Conservation (phyloP, 1,139 yeast genomes). For the Saccharomycopsis phalli region DNA sequence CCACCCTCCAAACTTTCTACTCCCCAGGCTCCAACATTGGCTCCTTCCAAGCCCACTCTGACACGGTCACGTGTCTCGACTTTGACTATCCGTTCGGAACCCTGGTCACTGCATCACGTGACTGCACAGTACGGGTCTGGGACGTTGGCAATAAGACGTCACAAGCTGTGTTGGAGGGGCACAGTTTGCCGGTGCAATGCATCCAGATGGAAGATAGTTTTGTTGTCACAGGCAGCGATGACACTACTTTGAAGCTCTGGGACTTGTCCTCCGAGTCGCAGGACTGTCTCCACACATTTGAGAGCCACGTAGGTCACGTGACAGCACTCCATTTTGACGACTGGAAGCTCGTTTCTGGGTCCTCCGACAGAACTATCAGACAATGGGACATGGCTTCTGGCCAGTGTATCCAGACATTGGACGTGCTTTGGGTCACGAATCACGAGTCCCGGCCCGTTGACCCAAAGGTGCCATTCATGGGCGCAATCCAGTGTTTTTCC, state of each 20-base stretch:
- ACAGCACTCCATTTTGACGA: conserved; percentile 49
- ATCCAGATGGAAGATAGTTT: conserved; percentile 45
- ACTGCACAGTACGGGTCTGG: conserved; percentile 81
- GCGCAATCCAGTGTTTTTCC: conserved; percentile 55
- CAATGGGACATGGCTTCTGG: conserved; percentile 55
- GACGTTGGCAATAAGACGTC: conserved; percentile 44
- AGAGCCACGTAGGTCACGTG: conserved; percentile 55
- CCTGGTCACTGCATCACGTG: conserved; percentile 69
- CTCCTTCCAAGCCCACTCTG: conserved; percentile 45
- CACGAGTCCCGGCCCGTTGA: conserved; percentile 2
- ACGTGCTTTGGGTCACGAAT: conserved; percentile 48
- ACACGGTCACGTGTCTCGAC: conserved; percentile 45
- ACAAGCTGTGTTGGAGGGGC: conserved; percentile 44
- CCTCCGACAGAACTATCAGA: conserved; percentile 48
- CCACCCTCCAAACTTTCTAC: conserved; percentile 54
- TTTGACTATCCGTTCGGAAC: conserved; percentile 67
- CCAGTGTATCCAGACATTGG: conserved; percentile 50
- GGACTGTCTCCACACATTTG: conserved; percentile 38
- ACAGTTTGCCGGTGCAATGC: conserved; percentile 46
- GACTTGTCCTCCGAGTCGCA: conserved; percentile 31
- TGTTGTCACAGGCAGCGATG: conserved; percentile 54
- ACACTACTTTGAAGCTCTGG: conserved; percentile 57
- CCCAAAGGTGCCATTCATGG: conserved; percentile 35
- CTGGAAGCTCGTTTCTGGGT: conserved; percentile 46
- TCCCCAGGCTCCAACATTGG: conserved; percentile 47